A percentile compares a stretch with the other conserved stretches of the same genome.
These are phyloP conservation scores for Saccharomycopsis fodiens DNA, from an alignment of 805 yeast genomes.

Conservation along the genomic window DNA sequence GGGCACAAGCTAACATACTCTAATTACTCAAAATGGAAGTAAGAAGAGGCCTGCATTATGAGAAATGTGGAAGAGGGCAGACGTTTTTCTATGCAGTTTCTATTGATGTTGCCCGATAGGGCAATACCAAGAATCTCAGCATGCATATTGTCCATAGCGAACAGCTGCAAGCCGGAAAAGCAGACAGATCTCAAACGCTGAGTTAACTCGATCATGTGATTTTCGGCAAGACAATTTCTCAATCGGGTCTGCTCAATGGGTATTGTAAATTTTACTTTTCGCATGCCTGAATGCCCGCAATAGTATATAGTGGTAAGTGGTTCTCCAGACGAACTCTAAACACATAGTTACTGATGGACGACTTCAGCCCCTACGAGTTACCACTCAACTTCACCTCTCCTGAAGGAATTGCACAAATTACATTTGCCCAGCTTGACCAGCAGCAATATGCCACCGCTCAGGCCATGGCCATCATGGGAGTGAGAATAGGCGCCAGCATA, in stretches of 20 bases:
- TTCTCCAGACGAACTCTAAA: too few species aligned
- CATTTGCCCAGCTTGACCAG: conserved; percentile 37
- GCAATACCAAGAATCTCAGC: neutral
- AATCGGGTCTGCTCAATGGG: neutral
- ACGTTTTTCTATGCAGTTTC: too few species aligned
- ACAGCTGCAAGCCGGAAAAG: too few species aligned
- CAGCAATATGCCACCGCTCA: conserved; percentile 29
- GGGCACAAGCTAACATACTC: too few species aligned
- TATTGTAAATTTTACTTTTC: too few species aligned
- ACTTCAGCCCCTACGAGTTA: conserved; percentile 23
- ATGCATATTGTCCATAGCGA: neutral
- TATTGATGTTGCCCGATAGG: neutral
- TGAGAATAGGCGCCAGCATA: conserved; percentile 49
- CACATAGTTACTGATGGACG: too few species aligned
- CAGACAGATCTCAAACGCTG: neutral
- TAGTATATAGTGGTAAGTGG: too few species aligned
- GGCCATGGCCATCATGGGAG: conserved; percentile 44
- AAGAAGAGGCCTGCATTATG: too few species aligned
- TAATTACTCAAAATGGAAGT: too few species aligned
- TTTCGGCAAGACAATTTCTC: neutral
- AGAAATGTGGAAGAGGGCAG: too few species aligned
- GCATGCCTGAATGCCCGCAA: too few species aligned
- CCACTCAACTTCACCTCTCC: conserved; percentile 35
- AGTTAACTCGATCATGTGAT: neutral
- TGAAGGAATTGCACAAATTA: conserved; percentile 31